These are phyloP conservation scores for Cordyceps javanica DNA, from an alignment of 2,329 filamentous ascomycete species.

Conservation along the genomic window DNA sequence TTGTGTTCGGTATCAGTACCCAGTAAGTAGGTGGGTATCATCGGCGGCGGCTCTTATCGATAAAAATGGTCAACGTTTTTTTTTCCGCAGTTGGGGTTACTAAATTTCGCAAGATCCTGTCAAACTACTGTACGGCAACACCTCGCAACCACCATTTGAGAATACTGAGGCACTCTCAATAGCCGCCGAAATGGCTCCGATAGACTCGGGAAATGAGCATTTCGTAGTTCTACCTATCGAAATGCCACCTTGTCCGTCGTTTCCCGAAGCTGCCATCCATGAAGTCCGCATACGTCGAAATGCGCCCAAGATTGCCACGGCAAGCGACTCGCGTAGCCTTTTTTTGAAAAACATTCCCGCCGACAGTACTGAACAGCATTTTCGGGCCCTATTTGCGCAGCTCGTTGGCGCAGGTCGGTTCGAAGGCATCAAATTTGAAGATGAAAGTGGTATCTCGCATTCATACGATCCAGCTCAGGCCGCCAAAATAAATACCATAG, in stretches of 20 bases:
- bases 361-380: constrained; percentile 71
- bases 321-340: constrained; percentile 69
- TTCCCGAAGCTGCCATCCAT: constrained; percentile 59
- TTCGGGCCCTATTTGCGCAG: constrained; percentile 67
- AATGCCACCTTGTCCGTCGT: constrained; percentile 58
- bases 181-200: constrained; percentile 23
- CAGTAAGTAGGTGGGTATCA: not conserved
- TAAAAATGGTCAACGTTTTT: not conserved
- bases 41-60: not conserved
- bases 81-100: not conserved
- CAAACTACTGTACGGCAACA: not conserved
- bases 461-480: constrained; percentile 45
- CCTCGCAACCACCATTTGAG: not conserved
- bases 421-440: constrained; percentile 70
- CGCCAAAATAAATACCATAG: constrained; percentile 28
- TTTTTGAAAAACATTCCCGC: constrained; percentile 88
- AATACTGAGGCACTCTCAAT: not conserved
- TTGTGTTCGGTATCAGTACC: too few relatives aligned
- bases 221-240: constrained; percentile 65
- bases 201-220: constrained; percentile 36
- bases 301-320: constrained; percentile 68
- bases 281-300: constrained; percentile 84
- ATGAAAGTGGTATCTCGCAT: constrained; percentile 34
- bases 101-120: not conserved
- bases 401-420: constrained; percentile 74